phyloP scores from a whole-genome alignment of 495 filamentous ascomycete species.

The Umbilicaria muhlenbergii region DNA sequence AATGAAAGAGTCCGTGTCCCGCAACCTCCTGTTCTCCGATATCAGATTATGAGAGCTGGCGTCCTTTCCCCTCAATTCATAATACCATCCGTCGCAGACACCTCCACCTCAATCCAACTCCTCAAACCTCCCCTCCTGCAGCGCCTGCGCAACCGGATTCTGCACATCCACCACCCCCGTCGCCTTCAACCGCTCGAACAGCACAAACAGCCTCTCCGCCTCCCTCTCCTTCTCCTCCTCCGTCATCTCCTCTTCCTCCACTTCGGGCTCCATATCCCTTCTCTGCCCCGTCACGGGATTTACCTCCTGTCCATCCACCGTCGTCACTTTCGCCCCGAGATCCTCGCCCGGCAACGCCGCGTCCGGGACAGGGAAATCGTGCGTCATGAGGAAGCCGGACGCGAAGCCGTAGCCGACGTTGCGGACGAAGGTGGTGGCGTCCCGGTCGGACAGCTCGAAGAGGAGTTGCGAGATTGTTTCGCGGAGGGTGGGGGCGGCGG shows the following conservation, averaged over 20 bases:
- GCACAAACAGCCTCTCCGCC: conserved; percentile 80
- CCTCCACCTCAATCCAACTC: conserved; percentile 31
- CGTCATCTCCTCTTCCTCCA: conserved; percentile 55
- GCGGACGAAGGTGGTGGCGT: conserved; percentile 53
- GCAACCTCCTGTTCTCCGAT: no score
- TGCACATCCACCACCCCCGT: conserved; percentile 72
- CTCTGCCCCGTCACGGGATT: conserved; percentile 91
- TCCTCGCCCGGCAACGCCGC: conserved; percentile 36
- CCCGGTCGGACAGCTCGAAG: conserved; percentile 71
- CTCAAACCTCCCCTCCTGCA: conserved; percentile 64
- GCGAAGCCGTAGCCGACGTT: conserved; percentile 90
- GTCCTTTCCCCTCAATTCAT: no score
- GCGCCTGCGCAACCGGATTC: conserved; percentile 69
- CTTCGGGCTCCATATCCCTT: conserved; percentile 45
- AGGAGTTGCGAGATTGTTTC: conserved; percentile 64
- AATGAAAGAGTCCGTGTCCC: no score
- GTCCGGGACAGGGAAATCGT: conserved; percentile 61
- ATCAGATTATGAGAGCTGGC: no score
- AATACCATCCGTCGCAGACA: background rate
- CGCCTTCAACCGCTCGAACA: conserved; percentile 82
- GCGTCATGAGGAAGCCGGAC: conserved; percentile 71
- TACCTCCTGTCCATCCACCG: conserved; percentile 24
- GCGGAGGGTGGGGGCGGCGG: conserved; percentile 50
- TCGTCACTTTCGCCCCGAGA: conserved; percentile 8
- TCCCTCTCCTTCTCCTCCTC: conserved; percentile 84